Evolutionary conservation across 352 stramenopile species (phyloP), one percentile per base, ranked within the genome.

Genomic region (Pythium volutum): DNA sequence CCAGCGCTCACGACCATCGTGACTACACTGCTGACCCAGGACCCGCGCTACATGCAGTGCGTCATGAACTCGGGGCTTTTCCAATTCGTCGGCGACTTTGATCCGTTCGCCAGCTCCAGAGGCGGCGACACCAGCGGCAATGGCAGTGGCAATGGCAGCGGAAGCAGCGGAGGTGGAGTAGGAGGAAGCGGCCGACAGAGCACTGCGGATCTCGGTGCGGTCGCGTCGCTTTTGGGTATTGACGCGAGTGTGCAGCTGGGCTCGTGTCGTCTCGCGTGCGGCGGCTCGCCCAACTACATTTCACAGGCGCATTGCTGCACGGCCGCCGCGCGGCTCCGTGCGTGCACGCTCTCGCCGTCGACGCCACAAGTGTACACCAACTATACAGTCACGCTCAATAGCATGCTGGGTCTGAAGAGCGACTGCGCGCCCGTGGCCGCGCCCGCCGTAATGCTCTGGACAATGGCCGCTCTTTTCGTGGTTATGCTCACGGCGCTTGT

Each of bases 1-100:
- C 14, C 47, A 4, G 42, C 27, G 16, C 66, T 87, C 29, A 71
- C 68, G 12, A 49, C 63, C 2, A 83, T 75, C 20, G 62, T 79
- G 25, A 62, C 62, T 31, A 76, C 66, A n/a, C 67, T 85, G 54
- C 26, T 80, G 39, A 27, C 54, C 14, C 56, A 69, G 20, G 79
- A 89, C 56, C 60, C 62, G 48, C 41, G 65, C 33, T 89, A 89
- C 59, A 73, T 73, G 33, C 50, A 76, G 33, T 89, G 79, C 64
- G 56, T 87, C 57, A 87, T 87, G 75, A 89, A 89, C 64, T 77
- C 77, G 23, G 79, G 79, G 34, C 71, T 89, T 49, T 86, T 89
- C 55, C 59, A 74, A 47, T 36, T 79, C 33, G 20, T 52, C 9
- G 22, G 41, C 33, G 33, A 56, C 41, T 50, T 33, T 9, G 8